Percentiles rank a stretch among this genome's conserved stretches.
Evolutionary conservation across 208 protist genomes (phyloP).

Genomic region (Blechomonas ayalai): DNA sequence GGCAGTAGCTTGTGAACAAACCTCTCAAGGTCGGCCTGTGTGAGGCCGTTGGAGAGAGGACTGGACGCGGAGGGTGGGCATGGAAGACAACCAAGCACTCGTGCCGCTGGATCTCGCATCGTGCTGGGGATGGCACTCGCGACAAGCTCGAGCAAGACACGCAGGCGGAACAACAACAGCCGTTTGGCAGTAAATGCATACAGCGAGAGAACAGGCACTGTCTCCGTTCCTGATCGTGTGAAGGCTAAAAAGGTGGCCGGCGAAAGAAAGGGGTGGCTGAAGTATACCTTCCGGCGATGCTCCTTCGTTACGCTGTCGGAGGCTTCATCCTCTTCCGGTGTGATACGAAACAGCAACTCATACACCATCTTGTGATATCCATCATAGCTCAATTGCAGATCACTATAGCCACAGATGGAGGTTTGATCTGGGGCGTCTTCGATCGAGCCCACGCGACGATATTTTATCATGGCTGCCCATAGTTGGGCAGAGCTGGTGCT

Average conservation of each 20-base stretch:
- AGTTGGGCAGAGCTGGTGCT: conserved; percentile 67
- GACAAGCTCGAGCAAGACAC: conserved; percentile 68
- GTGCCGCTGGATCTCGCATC: conserved; percentile 12
- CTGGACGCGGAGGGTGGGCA: conserved; percentile 64
- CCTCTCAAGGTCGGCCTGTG: conserved; percentile 73
- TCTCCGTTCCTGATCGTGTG: conserved; percentile 30
- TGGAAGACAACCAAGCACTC: conserved; percentile 9
- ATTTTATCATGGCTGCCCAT: conserved; percentile 73
- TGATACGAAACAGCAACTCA: conserved; percentile 58
- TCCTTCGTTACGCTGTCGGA: conserved; percentile 17
- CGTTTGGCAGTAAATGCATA: conserved; percentile 84
- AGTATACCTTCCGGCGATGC: conserved; percentile 50
- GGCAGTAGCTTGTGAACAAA: conserved; percentile 70
- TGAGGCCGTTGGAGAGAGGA: conserved; percentile 73
- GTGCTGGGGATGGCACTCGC: conserved; percentile 36
- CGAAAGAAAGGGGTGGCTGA: conserved; percentile 83
- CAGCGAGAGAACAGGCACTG: conserved; percentile 63
- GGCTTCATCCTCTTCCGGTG: conserved; percentile 28
- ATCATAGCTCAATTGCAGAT: conserved; percentile 56
- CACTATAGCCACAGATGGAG: conserved; percentile 46
- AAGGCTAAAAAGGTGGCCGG: conserved; percentile 80
- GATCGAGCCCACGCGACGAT: conserved; percentile 25
- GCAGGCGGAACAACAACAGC: conserved; percentile 69
- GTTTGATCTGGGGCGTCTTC: conserved; percentile 3
- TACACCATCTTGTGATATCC: conserved; percentile 67